Percentiles rank a stretch among this genome's conserved stretches.
phyloP scores from a whole-genome alignment of 257 asterid genomes.

The Nicotiana undulata region DNA sequence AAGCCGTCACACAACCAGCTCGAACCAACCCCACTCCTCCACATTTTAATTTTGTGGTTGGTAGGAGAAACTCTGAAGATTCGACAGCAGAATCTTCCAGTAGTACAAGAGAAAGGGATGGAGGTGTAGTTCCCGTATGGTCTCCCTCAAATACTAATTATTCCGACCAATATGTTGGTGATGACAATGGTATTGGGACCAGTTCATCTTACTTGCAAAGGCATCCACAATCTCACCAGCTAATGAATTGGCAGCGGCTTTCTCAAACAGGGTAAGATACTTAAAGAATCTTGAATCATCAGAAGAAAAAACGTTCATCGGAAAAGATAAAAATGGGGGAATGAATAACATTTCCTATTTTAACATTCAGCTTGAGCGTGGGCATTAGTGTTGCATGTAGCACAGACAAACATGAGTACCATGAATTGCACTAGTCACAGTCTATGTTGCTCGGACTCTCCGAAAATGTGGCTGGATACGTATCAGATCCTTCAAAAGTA shows the following conservation, averaged over 20 bases:
- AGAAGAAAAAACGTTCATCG: neutral
- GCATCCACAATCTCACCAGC: constrained; percentile 65
- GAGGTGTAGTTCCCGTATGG: constrained; percentile 89
- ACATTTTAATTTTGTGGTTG: constrained; percentile 24
- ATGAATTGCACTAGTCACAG: neutral
- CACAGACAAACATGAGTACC: neutral
- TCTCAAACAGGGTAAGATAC: constrained; percentile 67
- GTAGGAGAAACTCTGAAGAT: constrained; percentile 60
- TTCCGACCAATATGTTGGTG: constrained; percentile 52
- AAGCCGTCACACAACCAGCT: constrained; percentile 14
- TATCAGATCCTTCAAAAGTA: no score
- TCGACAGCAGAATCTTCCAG: constrained; percentile 87
- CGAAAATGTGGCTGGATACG: no score
- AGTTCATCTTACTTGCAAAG: constrained; percentile 58
- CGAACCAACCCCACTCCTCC: constrained; percentile 17
- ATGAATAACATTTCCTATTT: neutral
- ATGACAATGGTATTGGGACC: constrained; percentile 42
- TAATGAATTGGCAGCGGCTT: constrained; percentile 66
- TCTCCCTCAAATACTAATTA: constrained; percentile 65
- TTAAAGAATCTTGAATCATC: neutral
- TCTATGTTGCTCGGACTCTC: no score
- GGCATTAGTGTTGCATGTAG: neutral
- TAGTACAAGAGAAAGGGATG: constrained; percentile 50
- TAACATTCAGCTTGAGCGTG: neutral
- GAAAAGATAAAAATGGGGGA: neutral